Conservation (phyloP, 306 rosid species). For the Oxytropis ochrocephala region DNA sequence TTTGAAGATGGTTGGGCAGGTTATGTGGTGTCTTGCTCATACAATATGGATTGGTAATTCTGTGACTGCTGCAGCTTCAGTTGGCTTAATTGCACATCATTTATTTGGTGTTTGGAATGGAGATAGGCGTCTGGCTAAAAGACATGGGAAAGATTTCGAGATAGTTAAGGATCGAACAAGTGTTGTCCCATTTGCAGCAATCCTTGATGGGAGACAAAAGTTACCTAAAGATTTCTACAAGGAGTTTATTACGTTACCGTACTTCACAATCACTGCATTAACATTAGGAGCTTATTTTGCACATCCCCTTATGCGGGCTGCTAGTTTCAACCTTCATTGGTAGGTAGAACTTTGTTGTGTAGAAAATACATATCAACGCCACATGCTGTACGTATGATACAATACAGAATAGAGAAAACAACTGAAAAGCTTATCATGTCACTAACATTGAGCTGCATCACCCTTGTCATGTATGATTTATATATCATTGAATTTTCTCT, state of each 20-base stretch:
- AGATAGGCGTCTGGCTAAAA: conserved; percentile 58
- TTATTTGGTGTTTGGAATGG: conserved; percentile 96
- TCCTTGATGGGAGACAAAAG: conserved; percentile 80
- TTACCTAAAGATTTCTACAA: conserved; percentile 77
- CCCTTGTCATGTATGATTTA: no score
- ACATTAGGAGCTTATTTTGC: conserved; percentile 87
- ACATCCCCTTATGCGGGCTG: conserved; percentile 86
- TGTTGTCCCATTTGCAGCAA: conserved; percentile 80
- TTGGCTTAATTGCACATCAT: conserved; percentile 86
- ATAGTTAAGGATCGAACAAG: conserved; percentile 65
- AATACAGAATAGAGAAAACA: background rate
- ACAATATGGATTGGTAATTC: conserved; percentile 91
- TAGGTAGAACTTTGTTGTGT: conserved; percentile 14
- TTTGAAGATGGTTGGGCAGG: conserved; percentile 85
- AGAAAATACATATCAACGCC: background rate
- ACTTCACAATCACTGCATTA: conserved; percentile 60
- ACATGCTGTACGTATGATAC: background rate
- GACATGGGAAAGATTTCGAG: conserved; percentile 65
- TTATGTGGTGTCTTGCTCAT: conserved; percentile 93
- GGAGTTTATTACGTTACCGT: conserved; percentile 83
- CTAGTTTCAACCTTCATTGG: conserved; percentile 85
- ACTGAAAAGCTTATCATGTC: background rate
- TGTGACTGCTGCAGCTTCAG: conserved; percentile 74
- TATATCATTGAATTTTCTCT: no score
- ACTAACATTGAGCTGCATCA: no score